Percentiles rank a stretch among this genome's conserved stretches.
Evolutionary conservation across 2,329 filamentous ascomycete species (phyloP).

Genomic region (Nemania abortiva): DNA sequence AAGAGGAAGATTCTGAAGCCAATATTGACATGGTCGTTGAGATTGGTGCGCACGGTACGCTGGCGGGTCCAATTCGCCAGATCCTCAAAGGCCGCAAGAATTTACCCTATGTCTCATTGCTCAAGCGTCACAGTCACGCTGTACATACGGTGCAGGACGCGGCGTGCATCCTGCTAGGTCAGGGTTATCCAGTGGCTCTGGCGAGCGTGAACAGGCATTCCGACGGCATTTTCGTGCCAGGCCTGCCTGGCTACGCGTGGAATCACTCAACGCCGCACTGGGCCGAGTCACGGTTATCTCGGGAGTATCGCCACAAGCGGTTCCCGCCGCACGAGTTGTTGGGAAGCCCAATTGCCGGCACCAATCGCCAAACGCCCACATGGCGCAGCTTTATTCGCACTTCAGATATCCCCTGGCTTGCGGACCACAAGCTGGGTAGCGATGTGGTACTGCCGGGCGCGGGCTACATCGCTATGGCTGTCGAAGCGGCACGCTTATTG

Average conservation of each 20-base stretch:
- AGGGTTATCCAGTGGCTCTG: constrained; percentile 38
- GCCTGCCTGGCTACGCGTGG: constrained; percentile 36
- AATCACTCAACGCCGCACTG: constrained; percentile 28
- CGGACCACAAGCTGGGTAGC: constrained; percentile 56
- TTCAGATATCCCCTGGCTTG: constrained; percentile 53
- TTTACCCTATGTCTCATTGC: constrained; percentile 36
- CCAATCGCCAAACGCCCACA: neutral
- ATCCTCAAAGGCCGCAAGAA: constrained; percentile 42
- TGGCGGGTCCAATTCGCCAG: constrained; percentile 49
- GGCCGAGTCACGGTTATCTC: constrained; percentile 24
- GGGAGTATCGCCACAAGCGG: constrained; percentile 7
- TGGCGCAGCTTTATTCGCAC: constrained; percentile 37
- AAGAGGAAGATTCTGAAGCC: neutral
- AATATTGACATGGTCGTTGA: constrained; percentile 45
- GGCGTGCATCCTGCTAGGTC: constrained; percentile 9
- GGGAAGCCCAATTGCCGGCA: constrained; percentile 17
- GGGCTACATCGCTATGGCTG: constrained; percentile 40
- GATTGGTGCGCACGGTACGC: constrained; percentile 50
- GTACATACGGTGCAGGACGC: constrained; percentile 45
- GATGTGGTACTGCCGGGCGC: constrained; percentile 54
- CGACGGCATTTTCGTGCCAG: neutral
- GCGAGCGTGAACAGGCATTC: constrained; percentile 34
- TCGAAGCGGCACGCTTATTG: constrained; percentile 32
- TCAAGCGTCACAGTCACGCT: constrained; percentile 40
- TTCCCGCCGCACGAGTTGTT: constrained; percentile 31